Evolutionary conservation across 345 rosid genomes (phyloP).

Genomic region (Mercurialis annua): DNA sequence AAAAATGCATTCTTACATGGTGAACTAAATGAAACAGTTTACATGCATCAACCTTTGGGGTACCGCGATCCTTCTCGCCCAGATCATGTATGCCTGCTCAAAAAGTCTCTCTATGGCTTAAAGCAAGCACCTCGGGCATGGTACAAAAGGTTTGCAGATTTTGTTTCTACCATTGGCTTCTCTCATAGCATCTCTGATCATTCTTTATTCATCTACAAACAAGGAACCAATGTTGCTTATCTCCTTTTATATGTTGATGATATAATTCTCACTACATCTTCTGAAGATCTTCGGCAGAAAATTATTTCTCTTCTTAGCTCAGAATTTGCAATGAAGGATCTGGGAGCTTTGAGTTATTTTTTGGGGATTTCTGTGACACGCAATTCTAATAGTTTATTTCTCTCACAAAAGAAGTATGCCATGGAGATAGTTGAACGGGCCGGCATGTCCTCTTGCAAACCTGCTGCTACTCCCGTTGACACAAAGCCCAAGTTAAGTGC

Average conservation of each 20-base stretch:
- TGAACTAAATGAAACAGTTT: constrained; percentile 2
- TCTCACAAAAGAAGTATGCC: constrained; percentile 4
- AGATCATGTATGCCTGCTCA: not conserved
- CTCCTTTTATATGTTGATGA: not conserved
- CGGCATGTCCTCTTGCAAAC: not conserved
- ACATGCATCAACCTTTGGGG: not conserved
- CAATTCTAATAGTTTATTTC: not conserved
- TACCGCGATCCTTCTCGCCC: not conserved
- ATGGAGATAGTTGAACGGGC: not conserved
- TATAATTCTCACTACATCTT: not conserved
- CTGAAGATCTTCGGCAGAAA: not conserved
- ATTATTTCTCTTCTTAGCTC: not conserved
- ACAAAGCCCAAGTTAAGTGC: not conserved
- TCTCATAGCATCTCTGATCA: not conserved
- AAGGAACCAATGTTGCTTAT: not conserved
- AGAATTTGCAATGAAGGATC: not conserved
- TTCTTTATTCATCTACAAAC: not conserved
- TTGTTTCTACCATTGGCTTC: not conserved
- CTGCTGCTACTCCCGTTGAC: not conserved
- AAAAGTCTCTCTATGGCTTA: not conserved
- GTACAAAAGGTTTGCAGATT: not conserved
- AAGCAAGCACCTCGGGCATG: not conserved
- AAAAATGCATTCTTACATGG: constrained; percentile 5
- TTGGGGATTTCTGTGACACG: not conserved
- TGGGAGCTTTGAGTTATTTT: not conserved